phyloP scores from a whole-genome alignment of 139 green algal species.

The Astrephomene gubernaculifera region DNA sequence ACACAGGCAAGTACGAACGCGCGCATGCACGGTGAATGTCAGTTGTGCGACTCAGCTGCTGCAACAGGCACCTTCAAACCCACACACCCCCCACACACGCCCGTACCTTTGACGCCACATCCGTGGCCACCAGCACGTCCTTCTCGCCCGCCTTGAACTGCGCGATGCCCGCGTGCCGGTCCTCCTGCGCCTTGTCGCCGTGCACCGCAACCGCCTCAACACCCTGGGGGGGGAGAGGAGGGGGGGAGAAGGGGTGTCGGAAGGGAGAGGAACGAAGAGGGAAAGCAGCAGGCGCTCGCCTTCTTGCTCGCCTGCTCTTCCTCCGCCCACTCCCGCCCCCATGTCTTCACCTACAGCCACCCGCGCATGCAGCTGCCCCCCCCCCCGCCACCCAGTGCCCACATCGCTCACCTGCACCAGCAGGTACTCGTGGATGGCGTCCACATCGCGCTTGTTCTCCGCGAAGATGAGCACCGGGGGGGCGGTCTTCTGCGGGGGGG shows the following conservation, averaged over 20 bases:
- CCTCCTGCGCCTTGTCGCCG: conserved; percentile 97
- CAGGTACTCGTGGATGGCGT: conserved; percentile 96
- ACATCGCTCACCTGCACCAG: conserved; percentile 75
- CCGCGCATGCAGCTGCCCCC: background rate
- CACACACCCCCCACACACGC: background rate
- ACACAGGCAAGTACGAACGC: too few species aligned
- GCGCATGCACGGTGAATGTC: too few species aligned
- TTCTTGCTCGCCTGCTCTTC: too few species aligned
- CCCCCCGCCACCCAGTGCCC: background rate
- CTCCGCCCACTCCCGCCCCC: too few species aligned
- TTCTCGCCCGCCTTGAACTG: conserved; percentile 91
- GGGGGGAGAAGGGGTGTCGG: too few species aligned
- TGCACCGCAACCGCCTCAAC: conserved; percentile 98
- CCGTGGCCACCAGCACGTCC: conserved; percentile 98
- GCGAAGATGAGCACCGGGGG: conserved; percentile 98
- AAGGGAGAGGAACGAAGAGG: background rate
- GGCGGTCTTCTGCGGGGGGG: conserved; percentile 99
- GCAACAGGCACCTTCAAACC: too few species aligned
- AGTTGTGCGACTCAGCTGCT: too few species aligned
- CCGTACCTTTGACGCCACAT: conserved; percentile 94
- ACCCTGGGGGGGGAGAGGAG: too few species aligned
- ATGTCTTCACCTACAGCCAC: too few species aligned
- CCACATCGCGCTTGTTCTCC: conserved; percentile 98
- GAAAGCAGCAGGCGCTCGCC: background rate
- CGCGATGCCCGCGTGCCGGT: conserved; percentile 88